Evolutionary conservation across 352 stramenopile genomes (phyloP).

Genomic region (Discostella stelligera): DNA sequence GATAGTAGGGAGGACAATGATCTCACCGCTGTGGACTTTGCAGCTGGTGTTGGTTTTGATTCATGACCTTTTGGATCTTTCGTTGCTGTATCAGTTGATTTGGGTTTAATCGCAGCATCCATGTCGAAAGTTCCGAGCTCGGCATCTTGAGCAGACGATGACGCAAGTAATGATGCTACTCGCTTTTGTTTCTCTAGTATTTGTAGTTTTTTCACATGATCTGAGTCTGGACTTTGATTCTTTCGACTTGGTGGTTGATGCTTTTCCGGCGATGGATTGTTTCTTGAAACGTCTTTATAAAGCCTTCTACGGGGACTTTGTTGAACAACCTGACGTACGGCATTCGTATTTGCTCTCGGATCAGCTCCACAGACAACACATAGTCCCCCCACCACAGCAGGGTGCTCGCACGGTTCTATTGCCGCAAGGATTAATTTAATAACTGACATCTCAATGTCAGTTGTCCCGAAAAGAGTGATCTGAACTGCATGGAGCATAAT

Average conservation of each 20-base stretch:
- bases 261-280: not conserved
- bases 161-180: slow-evolving; percentile 17
- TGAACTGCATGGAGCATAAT: slow-evolving; percentile 7
- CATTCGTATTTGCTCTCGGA: slow-evolving; percentile 2
- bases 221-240: not conserved
- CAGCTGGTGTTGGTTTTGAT: slow-evolving; percentile 11
- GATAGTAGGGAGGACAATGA: slow-evolving; percentile 44
- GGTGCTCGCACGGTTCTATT: slow-evolving; percentile 74
- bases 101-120: slow-evolving; percentile 8
- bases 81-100: slow-evolving; percentile 2
- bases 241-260: not conserved
- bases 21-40: slow-evolving; percentile 17
- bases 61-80: not conserved
- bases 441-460: not conserved
- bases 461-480: not conserved
- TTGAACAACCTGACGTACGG: not conserved
- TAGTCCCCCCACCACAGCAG: slow-evolving; percentile 63
- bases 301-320: not conserved
- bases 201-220: slow-evolving; percentile 12
- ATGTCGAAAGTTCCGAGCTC: slow-evolving; percentile 14
- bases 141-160: slow-evolving; percentile 10
- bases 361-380: slow-evolving; percentile 71
- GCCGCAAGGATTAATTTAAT: slow-evolving; percentile 47
- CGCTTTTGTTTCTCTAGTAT: slow-evolving; percentile 30
- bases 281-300: not conserved